Base-by-base conservation (phyloP, 2,329 filamentous ascomycete genomes). In the Colletotrichum aenigma region DNA sequence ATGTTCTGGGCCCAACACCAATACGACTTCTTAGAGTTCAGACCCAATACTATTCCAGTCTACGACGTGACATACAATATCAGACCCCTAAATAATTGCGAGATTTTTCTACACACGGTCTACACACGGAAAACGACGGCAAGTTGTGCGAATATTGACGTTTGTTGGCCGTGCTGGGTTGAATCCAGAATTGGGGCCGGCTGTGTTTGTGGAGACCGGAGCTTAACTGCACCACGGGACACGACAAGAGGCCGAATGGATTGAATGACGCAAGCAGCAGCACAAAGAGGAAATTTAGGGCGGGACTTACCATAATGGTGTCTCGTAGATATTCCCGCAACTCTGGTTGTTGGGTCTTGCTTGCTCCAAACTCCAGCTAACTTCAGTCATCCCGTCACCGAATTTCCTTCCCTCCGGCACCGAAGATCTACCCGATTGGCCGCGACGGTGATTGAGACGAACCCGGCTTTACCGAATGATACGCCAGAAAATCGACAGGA, bases 61-160 rank as follows among this genome's bases (percentile, higher is more conserved):
- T 7, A n/a, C 5, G 0, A n/a, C 18, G 3, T 2, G 38, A n/a
- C 18, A 12, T n/a, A 2, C 18, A 48, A n/a, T 3, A 48, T 12
- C 0, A 12, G 38, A 12, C 18, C 9, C 5, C 18, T 5, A 10
- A 10, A 1, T 8, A 10, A 43, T 43, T 43, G 38, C 8, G 16
- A 2, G n/a, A 4, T 10, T 43, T n/a, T n/a, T 2, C n/a, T n/a
- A n/a, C n/a, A n/a, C n/a, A n/a, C n/a, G n/a, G n/a, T n/a, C 36
- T 1, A 18, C 36, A 38, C 7, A 9, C 43, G 18, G 18, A 48
- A 2, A 21, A 48, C 7, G n/a, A 21, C 6, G 7, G 12, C n/a
- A 2, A 21, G n/a, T 9, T 13, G 1, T 13, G 43, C 4, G 4
- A 7, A 21, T 21, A 52, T 52, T 13, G 2, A 13, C 38, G 18